phyloP scores from a whole-genome alignment of 495 filamentous ascomycete genomes.

The Astrothelium macrocarpum region DNA sequence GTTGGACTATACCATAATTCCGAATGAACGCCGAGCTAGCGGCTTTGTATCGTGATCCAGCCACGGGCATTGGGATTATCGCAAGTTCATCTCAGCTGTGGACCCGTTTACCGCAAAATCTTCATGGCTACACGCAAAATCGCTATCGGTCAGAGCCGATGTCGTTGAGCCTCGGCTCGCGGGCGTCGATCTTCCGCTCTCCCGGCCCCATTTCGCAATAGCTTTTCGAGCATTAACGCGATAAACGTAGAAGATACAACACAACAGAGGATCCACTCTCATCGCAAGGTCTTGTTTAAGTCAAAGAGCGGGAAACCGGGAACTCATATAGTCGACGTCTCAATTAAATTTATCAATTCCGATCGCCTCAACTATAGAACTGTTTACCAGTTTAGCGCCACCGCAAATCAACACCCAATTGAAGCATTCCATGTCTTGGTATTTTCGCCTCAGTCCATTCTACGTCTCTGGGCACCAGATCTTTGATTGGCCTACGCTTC shows the following conservation, averaged over 20 bases:
- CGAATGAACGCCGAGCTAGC: neutral
- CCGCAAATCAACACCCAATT: neutral
- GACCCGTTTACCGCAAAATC: neutral
- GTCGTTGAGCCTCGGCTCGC: neutral
- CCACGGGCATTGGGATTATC: neutral
- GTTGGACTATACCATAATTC: neutral
- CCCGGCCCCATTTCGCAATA: neutral
- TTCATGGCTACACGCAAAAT: neutral
- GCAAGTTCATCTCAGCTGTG: neutral
- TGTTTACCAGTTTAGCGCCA: neutral
- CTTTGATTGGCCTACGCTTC: conserved; percentile 34
- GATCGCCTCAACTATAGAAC: neutral
- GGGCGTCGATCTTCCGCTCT: neutral
- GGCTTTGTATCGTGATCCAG: neutral
- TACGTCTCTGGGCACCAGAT: neutral
- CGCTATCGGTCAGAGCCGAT: neutral
- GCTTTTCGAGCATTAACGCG: neutral
- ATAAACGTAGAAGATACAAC: too few species aligned
- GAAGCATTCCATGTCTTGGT: conserved; percentile 3
- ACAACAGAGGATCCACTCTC: too few species aligned
- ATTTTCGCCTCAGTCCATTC: neutral
- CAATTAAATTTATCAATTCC: conserved; percentile 2
- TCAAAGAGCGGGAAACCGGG: too few species aligned
- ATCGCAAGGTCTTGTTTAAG: neutral
- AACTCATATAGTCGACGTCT: neutral